Conservation (phyloP, 345 rosid genomes). For the Acer yangbiense region DNA sequence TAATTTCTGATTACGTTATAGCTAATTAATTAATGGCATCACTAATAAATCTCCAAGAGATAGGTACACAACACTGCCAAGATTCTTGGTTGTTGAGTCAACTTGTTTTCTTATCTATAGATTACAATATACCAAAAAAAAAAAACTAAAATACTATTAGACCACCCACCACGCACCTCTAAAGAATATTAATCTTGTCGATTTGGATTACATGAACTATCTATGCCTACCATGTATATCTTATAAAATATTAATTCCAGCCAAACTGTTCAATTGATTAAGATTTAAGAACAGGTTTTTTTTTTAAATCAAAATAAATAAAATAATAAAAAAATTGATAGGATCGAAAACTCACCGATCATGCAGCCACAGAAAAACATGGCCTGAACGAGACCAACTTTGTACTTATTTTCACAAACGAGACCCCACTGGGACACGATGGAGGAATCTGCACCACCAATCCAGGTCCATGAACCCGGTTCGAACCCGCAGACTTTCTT, state of each 20-base stretch:
- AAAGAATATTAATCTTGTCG: background rate
- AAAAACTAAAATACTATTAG: too few species aligned
- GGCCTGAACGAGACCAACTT: constrained; percentile 87
- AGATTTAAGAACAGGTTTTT: too few species aligned
- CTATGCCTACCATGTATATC: too few species aligned
- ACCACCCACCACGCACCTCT: background rate
- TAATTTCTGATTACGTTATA: background rate
- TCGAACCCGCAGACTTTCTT: constrained; percentile 46
- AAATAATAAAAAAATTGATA: background rate
- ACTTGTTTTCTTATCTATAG: background rate
- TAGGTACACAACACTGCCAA: background rate
- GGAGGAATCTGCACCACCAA: constrained; percentile 60
- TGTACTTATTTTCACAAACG: constrained; percentile 74
- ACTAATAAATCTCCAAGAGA: background rate
- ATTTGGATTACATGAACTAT: too few species aligned
- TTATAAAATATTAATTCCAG: too few species aligned
- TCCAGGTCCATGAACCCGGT: constrained; percentile 81
- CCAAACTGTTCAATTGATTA: background rate
- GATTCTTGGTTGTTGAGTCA: background rate
- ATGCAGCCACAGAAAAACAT: constrained; percentile 87
- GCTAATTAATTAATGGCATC: background rate
- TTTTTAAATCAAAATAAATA: too few species aligned
- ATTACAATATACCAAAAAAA: too few species aligned
- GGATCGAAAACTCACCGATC: constrained; percentile 58
- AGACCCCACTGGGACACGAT: constrained; percentile 89